These are phyloP conservation scores for Acanthamoeba healyi DNA, from an alignment of 208 protist genomes.

Conservation along the genomic window DNA sequence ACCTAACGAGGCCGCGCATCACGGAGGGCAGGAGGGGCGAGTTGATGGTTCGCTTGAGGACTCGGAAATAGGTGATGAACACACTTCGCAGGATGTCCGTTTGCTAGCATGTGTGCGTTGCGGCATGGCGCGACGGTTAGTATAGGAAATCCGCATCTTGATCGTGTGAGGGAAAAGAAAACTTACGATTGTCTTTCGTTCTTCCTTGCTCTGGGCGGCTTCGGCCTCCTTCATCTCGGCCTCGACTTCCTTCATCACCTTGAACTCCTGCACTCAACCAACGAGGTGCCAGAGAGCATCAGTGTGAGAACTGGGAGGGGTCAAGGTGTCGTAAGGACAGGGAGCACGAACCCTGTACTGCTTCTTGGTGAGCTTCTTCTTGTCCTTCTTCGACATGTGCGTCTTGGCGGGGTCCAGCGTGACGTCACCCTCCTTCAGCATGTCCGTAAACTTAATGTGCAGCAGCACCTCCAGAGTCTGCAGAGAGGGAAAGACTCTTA, in stretches of 20 bases:
- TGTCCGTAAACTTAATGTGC: slow-evolving; percentile 77
- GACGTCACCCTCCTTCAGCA: slow-evolving; percentile 74
- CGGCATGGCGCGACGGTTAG: too few relatives aligned
- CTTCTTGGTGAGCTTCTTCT: slow-evolving; percentile 71
- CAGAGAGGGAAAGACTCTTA: neutral
- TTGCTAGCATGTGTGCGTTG: slow-evolving; percentile 57
- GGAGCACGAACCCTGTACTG: slow-evolving; percentile 55
- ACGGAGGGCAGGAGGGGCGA: slow-evolving; percentile 77
- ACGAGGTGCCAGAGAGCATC: neutral
- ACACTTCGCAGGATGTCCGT: slow-evolving; percentile 81
- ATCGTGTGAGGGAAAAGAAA: neutral
- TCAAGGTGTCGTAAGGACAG: too few relatives aligned
- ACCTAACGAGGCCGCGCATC: slow-evolving; percentile 75
- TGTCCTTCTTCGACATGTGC: slow-evolving; percentile 35
- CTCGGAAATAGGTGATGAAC: slow-evolving; percentile 84
- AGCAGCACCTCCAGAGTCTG: slow-evolving; percentile 19
- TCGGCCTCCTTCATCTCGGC: slow-evolving; percentile 77
- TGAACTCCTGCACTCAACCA: slow-evolving; percentile 43
- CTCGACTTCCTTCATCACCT: slow-evolving; percentile 76
- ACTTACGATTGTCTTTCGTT: slow-evolving; percentile 71
- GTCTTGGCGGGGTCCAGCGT: neutral
- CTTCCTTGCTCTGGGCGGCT: slow-evolving; percentile 65
- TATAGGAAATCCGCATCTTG: neutral
- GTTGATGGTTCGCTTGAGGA: slow-evolving; percentile 80
- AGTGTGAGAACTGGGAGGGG: neutral